Base-by-base conservation (phyloP, 139 green algal genomes). In the Micractinium conductrix region DNA sequence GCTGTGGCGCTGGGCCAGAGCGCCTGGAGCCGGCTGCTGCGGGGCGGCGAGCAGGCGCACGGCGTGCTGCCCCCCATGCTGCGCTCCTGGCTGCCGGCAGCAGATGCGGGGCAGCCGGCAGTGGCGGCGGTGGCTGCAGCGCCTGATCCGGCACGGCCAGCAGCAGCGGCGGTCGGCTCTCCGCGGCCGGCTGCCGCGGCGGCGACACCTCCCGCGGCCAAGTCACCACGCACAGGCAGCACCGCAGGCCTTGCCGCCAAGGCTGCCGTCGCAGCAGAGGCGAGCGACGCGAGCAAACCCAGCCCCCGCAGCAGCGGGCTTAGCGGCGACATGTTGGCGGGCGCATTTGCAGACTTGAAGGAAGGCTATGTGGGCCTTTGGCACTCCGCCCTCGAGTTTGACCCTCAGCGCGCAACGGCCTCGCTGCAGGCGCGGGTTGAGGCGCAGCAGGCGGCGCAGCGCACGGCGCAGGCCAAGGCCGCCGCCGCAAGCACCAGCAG, bases 311-410 rank as follows among this genome's bases (percentile, higher is more conserved):
- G 28, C 28, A 17, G 14, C 55, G 48, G 9, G 35, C 33, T 81
- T 16, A 81, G 53, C 33, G 48, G 19, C 6, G 48, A 45, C 17
- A 45, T 80, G n/a, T 67, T 80, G 33, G 45, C n/a, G 22, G 58
- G 35, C 45, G 74, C n/a, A 14, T 1, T 80, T 12, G 38, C 19
- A 24, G 75, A 81, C 38, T 26, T 81, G 50, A 50, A 44, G 37
- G 75, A 81, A 37, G 75, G 75, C 5, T 81, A 70, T 70, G 75
- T 50, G 37, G 75, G 55, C 5, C 75, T 81, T 22, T 81, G 53
- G 53, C 75, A 70, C n/a, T 81, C 75, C 6, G 60, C 75, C 35
- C 35, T 50, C 2, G 35, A 50, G 19, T 81, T 81, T 58, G 75
- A 81, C 58, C 53, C 75, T 0, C 45, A 35, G 14, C n/a, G 12